phyloP scores from a whole-genome alignment of 2,329 filamentous ascomycete species.

The Daldinia sp. region DNA sequence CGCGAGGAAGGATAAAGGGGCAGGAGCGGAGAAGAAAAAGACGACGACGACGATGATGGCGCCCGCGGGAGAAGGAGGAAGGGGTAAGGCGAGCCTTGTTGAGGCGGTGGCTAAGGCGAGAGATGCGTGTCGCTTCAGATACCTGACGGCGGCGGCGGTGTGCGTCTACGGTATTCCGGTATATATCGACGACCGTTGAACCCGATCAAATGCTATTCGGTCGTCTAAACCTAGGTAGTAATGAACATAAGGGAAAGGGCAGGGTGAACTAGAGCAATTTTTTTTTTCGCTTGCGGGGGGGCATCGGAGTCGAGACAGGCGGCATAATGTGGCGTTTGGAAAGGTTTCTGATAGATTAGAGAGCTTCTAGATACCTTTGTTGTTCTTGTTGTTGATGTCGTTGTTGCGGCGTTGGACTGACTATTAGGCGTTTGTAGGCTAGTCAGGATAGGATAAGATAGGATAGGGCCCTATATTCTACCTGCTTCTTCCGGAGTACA shows the following conservation, averaged over 20 bases:
- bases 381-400: background rate
- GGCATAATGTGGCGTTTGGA: conserved; percentile 33
- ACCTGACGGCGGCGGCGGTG: conserved; percentile 92
- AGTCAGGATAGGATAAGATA: background rate
- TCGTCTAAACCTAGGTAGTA: too few relatives aligned
- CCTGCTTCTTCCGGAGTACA: background rate
- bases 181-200: conserved; percentile 67
- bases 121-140: conserved; percentile 85
- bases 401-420: too few relatives aligned
- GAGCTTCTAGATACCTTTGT: conserved; percentile 30
- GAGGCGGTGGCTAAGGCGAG: conserved; percentile 83
- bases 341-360: conserved; percentile 11
- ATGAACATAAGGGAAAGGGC: background rate
- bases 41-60: too few relatives aligned
- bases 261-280: background rate
- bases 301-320: background rate
- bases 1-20: conserved; percentile 43
- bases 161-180: conserved; percentile 96
- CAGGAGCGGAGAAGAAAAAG: conserved; percentile 22
- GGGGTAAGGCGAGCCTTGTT: conserved; percentile 68
- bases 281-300: background rate
- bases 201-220: conserved; percentile 11
- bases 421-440: too few relatives aligned
- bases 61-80: conserved; percentile 33
- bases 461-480: conserved; percentile 10